Conservation (phyloP, 2,329 filamentous ascomycete genomes). For the Neodidymelliopsis sp. region DNA sequence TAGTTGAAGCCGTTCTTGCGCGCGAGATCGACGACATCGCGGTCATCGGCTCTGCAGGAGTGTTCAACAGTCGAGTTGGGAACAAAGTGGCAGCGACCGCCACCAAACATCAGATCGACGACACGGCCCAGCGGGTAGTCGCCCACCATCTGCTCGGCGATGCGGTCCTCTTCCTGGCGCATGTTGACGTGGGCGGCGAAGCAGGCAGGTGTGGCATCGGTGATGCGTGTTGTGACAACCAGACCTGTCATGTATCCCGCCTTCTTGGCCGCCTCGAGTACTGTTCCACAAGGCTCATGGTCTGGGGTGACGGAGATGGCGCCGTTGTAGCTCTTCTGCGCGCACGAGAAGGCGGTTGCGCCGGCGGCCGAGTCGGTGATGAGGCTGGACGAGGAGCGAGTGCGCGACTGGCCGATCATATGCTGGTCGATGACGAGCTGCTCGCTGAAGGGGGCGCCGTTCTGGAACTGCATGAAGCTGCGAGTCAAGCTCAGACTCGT, state of each 20-base stretch:
- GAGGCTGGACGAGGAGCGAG: conserved; percentile 80
- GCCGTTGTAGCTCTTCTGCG: conserved; percentile 92
- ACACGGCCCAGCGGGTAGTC: conserved; percentile 84
- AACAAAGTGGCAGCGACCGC: conserved; percentile 91
- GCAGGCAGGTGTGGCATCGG: conserved; percentile 94
- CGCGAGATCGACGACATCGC: conserved; percentile 77
- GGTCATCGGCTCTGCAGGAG: conserved; percentile 82
- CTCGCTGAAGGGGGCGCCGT: conserved; percentile 76
- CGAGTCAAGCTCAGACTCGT: conserved; percentile 87
- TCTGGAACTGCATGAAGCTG: conserved; percentile 80
- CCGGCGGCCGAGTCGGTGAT: conserved; percentile 98
- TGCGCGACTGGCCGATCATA: conserved; percentile 88
- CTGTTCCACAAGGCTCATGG: conserved; percentile 86
- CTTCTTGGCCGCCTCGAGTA: conserved; percentile 89
- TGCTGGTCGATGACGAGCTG: conserved; percentile 84
- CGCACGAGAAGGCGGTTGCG: conserved; percentile 94
- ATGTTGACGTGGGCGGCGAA: conserved; percentile 88
- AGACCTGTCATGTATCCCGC: conserved; percentile 92
- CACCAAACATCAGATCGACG: conserved; percentile 91
- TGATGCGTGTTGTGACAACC: conserved; percentile 93
- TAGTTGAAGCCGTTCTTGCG: conserved; percentile 84
- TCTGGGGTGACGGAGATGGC: conserved; percentile 91
- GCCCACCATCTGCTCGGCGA: conserved; percentile 91
- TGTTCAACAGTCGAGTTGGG: conserved; percentile 75
- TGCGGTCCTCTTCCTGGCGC: conserved; percentile 83